phyloP scores from a whole-genome alignment of 257 asterid species.

The Lycium barbarum region DNA sequence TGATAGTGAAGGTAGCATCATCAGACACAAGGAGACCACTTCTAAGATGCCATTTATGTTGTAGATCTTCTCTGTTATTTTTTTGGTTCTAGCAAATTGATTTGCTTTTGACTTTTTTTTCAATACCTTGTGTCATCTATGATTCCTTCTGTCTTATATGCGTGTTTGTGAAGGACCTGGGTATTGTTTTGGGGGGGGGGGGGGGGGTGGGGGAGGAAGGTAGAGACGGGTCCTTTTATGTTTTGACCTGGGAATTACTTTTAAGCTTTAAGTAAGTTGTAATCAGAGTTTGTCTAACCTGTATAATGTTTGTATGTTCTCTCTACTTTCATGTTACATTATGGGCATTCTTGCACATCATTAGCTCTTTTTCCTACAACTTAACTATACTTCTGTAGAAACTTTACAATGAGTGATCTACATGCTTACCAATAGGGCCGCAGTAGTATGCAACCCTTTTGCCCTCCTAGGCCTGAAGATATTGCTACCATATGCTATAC shows the following conservation, averaged over 20 bases:
- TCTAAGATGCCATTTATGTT: conserved; percentile 11
- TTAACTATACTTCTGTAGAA: neutral
- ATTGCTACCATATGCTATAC: conserved; percentile 95
- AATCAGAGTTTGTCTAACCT: conserved; percentile 14
- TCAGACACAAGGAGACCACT: neutral
- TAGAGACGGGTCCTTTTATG: neutral
- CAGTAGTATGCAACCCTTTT: conserved; percentile 67
- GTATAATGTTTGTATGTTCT: conserved; percentile 6
- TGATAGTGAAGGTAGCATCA: conserved; percentile 11
- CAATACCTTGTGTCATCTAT: neutral
- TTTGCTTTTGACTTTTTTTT: neutral
- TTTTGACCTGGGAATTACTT: conserved; percentile 23
- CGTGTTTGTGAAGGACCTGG: neutral
- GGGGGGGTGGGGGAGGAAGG: neutral
- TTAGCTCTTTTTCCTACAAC: conserved; percentile 6
- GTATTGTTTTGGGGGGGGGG: neutral
- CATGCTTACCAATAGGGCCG: conserved; percentile 58
- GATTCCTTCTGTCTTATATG: neutral
- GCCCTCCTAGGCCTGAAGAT: conserved; percentile 85
- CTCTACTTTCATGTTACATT: conserved; percentile 9
- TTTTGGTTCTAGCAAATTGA: neutral
- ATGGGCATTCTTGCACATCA: conserved; percentile 19
- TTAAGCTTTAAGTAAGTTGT: neutral
- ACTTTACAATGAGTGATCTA: conserved; percentile 11
- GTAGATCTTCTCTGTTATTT: conserved; percentile 2